Evolutionary conservation across 1,284 basidiomycete genomes (phyloP), one percentile per base, ranked within the genome.

Genomic region (Vanrija humicola): DNA sequence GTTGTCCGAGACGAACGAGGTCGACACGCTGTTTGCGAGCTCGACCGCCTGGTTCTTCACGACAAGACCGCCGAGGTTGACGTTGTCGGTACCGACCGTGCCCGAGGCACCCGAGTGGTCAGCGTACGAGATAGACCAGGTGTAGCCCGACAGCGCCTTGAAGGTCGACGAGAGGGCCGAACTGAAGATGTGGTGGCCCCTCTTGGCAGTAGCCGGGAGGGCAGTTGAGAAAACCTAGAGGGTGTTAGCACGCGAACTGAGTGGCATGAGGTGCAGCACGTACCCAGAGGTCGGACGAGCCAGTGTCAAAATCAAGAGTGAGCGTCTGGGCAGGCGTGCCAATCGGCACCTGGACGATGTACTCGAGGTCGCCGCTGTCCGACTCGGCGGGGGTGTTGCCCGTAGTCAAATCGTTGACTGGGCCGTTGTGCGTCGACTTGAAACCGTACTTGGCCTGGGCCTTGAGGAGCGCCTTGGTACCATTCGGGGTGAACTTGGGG

Each of bases 61-160:
- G 8, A 81, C 80, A 73, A 90, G 92, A 3, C 89, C 89, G 2
- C 85, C 89, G 81, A 93, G 86, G 64, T 87, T 83, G 9, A 94
- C 84, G 1, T 79, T 76, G 61, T 97, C 94, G 19, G 80, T 68
- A 0, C 79, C 89, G 6, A 95, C 82, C 4, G 68, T 67, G 12
- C 94, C 94, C 0, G 77, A 67, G 0, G 88, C 92, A 1, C 38
- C 80, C 75, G 5, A 93, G 93, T 38, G 83, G 86, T 34, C 34
- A 14, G 73, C 75, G 51, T 77, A 77, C 18, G 64, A 58, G 52
- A 77, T 75, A 16, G 56, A 52, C 49, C 75, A 75, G 0, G 60
- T 25, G 18, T 58, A 54, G 21, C 64, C 67, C 21, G 63, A 3
- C 34, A 34, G 43, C 43, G 64, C 55, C 45, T 55, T 49, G 51